Evolutionary conservation across 2,329 filamentous ascomycete species (phyloP), one percentile per base, ranked within the genome.

Genomic region (Cercospora canescens): DNA sequence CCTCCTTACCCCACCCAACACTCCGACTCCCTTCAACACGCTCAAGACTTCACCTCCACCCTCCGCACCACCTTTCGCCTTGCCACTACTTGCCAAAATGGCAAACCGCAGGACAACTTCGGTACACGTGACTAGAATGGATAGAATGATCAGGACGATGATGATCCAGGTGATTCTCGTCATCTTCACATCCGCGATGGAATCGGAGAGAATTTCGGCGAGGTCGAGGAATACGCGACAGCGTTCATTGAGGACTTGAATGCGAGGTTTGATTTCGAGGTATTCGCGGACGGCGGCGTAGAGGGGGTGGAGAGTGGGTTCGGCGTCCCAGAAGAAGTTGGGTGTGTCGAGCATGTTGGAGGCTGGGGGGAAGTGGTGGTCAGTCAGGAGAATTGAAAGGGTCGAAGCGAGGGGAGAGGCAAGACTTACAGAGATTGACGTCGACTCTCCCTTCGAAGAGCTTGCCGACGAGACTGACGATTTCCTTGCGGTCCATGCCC

Each of bases 291-390:
- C 93, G 66, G 94, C 95, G 66, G 88, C 89, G 82, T 99, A 99
- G 30, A 99, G 88, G 0, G 95, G 95, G 77, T 97, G 93, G 0
- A 99, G 85, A 0, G 93, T 97, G 18, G 95, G 95, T 77, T 99
- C 95, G 11, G 92, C 92, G 78, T 98, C 94, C 95, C 95, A 99
- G 85, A 98, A 96, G 85, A 97, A 97, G 77, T 94, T 96, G 67
- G 94, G 94, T 0, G 96, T 93, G 78, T 97, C 94, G 65, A 97
- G 90, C 78, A 97, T 94, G 76, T 98, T 98, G 21, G 92, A 96
- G 66, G 93, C 93, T 96, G 72, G 70, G 21, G 55, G 4, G 60
- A n/a, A n/a, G n/a, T n/a, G 32, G 16, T 21, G 9, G 12, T 56
- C n/a, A 56, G 64, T 66, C 18, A 50, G 8, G 8, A 35, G 8